Evolutionary conservation across 2,329 filamentous ascomycete genomes (phyloP).

Genomic region (Niveomyces coronatus): DNA sequence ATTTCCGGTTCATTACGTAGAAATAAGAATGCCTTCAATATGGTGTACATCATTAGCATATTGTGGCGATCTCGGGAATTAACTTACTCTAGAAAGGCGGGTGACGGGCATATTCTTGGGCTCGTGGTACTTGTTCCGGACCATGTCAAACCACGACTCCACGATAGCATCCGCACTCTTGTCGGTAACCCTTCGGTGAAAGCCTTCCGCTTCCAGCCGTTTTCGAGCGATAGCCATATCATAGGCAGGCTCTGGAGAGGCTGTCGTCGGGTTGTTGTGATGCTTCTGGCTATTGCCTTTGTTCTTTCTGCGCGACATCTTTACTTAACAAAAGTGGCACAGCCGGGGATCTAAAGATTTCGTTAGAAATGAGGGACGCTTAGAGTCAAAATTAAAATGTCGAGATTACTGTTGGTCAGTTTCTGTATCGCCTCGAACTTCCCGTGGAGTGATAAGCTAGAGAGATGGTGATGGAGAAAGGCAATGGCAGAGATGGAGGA

Average conservation of each 20-base stretch:
- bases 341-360: too few relatives aligned
- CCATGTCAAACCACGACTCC: not conserved
- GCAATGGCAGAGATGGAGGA: too few relatives aligned
- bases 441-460: too few relatives aligned
- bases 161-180: not conserved
- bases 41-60: not conserved
- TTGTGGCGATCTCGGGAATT: too few relatives aligned
- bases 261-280: not conserved
- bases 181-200: not conserved
- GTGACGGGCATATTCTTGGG: not conserved
- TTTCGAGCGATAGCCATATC: not conserved
- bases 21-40: conserved; percentile 2
- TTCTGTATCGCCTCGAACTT: too few relatives aligned
- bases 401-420: too few relatives aligned
- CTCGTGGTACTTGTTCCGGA: not conserved
- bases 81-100: too few relatives aligned
- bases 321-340: too few relatives aligned
- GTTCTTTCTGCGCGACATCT: not conserved
- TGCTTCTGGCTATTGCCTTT: conserved; percentile 3
- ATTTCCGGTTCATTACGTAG: not conserved
- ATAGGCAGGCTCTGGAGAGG: not conserved
- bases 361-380: too few relatives aligned
- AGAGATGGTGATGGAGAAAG: too few relatives aligned
- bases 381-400: too few relatives aligned
- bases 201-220: not conserved